A percentile compares a stretch with the other conserved stretches of the same genome.
Conservation (phyloP, 768 basidiomycete genomes). For the Suillus clintonianus region DNA sequence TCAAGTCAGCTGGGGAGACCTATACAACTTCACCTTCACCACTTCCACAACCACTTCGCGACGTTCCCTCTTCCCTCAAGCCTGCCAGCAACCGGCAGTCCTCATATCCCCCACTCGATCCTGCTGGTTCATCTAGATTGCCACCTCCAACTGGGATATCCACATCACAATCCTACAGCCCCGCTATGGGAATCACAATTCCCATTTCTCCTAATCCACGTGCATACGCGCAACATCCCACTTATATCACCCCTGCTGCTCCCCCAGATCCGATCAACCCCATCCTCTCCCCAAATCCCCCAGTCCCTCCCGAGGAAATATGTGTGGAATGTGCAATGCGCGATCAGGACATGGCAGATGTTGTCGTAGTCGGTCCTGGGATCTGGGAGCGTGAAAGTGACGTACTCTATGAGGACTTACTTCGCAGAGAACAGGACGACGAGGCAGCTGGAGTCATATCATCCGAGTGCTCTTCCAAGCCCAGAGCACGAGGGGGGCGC, state of each 20-base stretch:
- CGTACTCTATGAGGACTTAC: slow-evolving; percentile 73
- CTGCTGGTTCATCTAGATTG: slow-evolving; percentile 32
- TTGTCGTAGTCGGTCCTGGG: slow-evolving; percentile 82
- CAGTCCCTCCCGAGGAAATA: slow-evolving; percentile 68
- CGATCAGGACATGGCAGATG: slow-evolving; percentile 97
- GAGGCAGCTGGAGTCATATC: slow-evolving; percentile 49
- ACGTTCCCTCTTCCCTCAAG: slow-evolving; percentile 35
- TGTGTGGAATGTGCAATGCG: slow-evolving; percentile 99
- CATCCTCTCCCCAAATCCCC: slow-evolving; percentile 58
- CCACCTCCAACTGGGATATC: slow-evolving; percentile 59
- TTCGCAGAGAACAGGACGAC: slow-evolving; percentile 71
- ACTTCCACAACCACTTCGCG: slow-evolving; percentile 16
- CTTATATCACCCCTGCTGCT: slow-evolving; percentile 63
- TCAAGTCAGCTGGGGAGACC: slow-evolving; percentile 33
- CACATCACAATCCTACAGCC: slow-evolving; percentile 54
- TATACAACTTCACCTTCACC: slow-evolving; percentile 24
- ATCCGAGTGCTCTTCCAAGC: slow-evolving; percentile 57
- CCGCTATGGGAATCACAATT: slow-evolving; percentile 44
- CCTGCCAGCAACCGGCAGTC: slow-evolving; percentile 50
- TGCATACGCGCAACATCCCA: slow-evolving; percentile 75
- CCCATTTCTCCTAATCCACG: slow-evolving; percentile 69
- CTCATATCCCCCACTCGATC: slow-evolving; percentile 40
- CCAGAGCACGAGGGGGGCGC: slow-evolving; percentile 64
- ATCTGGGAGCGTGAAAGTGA: slow-evolving; percentile 94
- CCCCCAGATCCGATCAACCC: slow-evolving; percentile 61